Percentiles rank a stretch among this genome's conserved stretches.
Evolutionary conservation across 495 filamentous ascomycete species (phyloP).

Genomic region (Xylaria venustula): DNA sequence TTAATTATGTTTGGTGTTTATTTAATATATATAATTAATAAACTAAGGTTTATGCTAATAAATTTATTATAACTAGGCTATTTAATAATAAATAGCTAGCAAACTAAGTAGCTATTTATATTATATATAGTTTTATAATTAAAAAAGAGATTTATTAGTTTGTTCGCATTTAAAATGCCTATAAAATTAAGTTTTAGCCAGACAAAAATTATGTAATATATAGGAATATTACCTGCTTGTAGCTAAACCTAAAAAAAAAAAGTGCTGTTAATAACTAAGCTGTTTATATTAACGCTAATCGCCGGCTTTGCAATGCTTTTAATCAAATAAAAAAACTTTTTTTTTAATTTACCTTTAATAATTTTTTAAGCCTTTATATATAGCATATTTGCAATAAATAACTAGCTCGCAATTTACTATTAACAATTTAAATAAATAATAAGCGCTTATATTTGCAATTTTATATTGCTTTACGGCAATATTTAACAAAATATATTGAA

Average conservation of each 20-base stretch:
- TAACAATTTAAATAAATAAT: not conserved
- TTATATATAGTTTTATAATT: too few relatives aligned
- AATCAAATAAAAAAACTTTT: not conserved
- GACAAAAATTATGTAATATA: not conserved
- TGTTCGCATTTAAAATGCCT: not conserved
- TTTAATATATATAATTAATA: not conserved
- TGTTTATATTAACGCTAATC: not conserved
- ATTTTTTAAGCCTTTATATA: not conserved
- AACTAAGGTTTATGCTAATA: not conserved
- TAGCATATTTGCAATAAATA: not conserved
- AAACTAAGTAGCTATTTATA: too few relatives aligned
- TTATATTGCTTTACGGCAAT: not conserved
- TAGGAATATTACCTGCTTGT: not conserved
- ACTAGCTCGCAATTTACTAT: not conserved
- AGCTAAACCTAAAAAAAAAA: not conserved
- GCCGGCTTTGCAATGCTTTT: not conserved
- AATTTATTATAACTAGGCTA: too few relatives aligned
- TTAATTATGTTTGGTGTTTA: not conserved
- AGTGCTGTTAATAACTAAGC: not conserved
- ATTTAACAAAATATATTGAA: not conserved
- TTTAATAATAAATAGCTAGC: too few relatives aligned
- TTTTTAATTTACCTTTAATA: not conserved
- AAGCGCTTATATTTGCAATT: not conserved
- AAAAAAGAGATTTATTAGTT: too few relatives aligned
- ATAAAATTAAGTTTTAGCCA: not conserved